Evolutionary conservation across 2,329 filamentous ascomycete species (phyloP), one percentile per base, ranked within the genome.

Genomic region (Cytospora mali): DNA sequence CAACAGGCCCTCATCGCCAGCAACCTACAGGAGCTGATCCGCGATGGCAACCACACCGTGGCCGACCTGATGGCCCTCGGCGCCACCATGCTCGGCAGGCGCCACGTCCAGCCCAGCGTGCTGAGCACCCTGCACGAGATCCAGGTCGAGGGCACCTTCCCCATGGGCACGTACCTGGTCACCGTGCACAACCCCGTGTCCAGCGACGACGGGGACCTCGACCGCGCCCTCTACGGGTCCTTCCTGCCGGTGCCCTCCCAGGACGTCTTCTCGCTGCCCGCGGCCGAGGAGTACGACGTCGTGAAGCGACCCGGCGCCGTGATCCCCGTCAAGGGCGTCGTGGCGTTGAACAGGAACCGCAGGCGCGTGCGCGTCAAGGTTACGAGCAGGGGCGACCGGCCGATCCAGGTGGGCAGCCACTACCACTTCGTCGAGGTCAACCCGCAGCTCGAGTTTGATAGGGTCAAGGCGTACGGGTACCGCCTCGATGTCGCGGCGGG

Each of bases 361-460:
- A 88, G 85, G 76, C 84, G 93, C 65, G 88, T 93, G 67, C 83
- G 78, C 64, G 78, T 98, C 46, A 87, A 81, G 72, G 91, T 98
- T 48, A 93, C 88, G 66, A 97, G 91, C 75, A 91, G 85, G 70
- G 94, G 94, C 7, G 94, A 98, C 75, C 82, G 94, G 33, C 94
- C 94, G 1, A 90, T 97, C 65, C 93, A 97, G 81, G 90, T 93
- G 64, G 94, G 94, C 33, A 96, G 92, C 33, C 94, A 98, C 77
- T 98, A 97, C 75, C 94, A 97, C 77, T 96, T 98, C 74, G 87
- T 96, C 71, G 94, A 98, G 79, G 90, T 88, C n/a, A 98, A 98
- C 75, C 91, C 93, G 0, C 86, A 91, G 74, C 83, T 98, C 56
- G 86, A 91, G 66, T 98, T 98, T 74, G 94, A 98, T 76, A 91